Evolutionary conservation across 768 basidiomycete species (phyloP).

Genomic region (Nevesoporus exiguus): DNA sequence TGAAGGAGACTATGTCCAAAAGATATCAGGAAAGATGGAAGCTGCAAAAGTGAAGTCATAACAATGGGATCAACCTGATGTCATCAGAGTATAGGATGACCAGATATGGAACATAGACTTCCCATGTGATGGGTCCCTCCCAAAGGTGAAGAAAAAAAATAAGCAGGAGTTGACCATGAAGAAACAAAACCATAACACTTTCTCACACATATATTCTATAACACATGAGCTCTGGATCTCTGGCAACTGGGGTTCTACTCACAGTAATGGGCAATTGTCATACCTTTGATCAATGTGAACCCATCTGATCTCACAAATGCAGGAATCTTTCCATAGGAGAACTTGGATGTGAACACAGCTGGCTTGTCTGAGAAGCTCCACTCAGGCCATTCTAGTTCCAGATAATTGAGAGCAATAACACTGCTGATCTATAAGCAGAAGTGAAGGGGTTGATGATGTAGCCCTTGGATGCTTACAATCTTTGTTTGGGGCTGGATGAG

Average conservation of each 20-base stretch:
- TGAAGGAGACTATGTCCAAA: too few species aligned
- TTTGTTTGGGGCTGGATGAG: conserved; percentile 14
- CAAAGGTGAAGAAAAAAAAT: too few species aligned
- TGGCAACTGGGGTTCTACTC: not conserved
- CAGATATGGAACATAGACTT: too few species aligned
- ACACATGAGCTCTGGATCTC: not conserved
- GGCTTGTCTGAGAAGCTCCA: conserved; percentile 12
- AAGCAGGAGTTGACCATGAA: too few species aligned
- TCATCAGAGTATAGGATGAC: too few species aligned
- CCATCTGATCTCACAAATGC: conserved; percentile 18
- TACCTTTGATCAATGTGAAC: conserved; percentile 15
- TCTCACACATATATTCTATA: too few species aligned
- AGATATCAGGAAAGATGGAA: too few species aligned
- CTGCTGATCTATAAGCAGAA: conserved; percentile 8
- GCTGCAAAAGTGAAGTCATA: too few species aligned
- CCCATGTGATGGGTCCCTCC: too few species aligned
- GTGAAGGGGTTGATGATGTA: not conserved
- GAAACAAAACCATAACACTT: too few species aligned
- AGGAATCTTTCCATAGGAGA: conserved; percentile 19
- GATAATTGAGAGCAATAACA: conserved; percentile 12
- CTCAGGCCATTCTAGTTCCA: conserved; percentile 10
- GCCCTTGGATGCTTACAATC: conserved; percentile 5
- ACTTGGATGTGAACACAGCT: conserved; percentile 11
- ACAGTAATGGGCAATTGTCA: conserved; percentile 19
- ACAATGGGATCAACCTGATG: too few species aligned